Conservation (phyloP, 805 yeast species). For the Cyberlindnera bimundalis region DNA sequence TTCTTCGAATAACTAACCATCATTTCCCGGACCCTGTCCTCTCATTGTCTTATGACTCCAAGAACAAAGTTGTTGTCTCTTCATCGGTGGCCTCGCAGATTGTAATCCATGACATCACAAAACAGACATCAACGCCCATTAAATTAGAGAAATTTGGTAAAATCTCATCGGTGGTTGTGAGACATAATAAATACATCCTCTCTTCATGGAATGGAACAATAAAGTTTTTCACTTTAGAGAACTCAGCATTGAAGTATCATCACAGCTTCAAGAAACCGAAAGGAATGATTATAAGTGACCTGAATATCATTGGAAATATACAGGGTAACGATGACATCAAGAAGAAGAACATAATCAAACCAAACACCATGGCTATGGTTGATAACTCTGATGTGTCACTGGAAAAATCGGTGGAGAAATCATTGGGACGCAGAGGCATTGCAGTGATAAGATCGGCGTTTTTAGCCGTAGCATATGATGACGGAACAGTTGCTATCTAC, state of each 20-base stretch:
- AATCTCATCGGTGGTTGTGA: slow-evolving; percentile 27
- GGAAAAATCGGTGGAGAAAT: neutral
- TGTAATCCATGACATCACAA: slow-evolving; percentile 26
- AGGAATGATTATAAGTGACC: slow-evolving; percentile 25
- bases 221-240: slow-evolving; percentile 30
- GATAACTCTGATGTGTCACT: neutral
- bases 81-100: slow-evolving; percentile 49
- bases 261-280: slow-evolving; percentile 24
- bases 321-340: slow-evolving; percentile 26
- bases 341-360: slow-evolving; percentile 24
- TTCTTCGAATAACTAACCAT: slow-evolving; percentile 19
- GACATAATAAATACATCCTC: slow-evolving; percentile 29
- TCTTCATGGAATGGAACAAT: slow-evolving; percentile 53
- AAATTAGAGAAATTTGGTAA: slow-evolving; percentile 35
- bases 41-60: slow-evolving; percentile 34
- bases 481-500: slow-evolving; percentile 48
- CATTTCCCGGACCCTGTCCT: slow-evolving; percentile 57
- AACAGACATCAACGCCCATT: slow-evolving; percentile 1
- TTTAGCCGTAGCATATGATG: slow-evolving; percentile 51
- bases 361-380: slow-evolving; percentile 28
- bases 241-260: slow-evolving; percentile 21
- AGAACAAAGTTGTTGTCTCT: slow-evolving; percentile 31
- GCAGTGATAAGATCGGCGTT: slow-evolving; percentile 23
- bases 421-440: slow-evolving; percentile 24
- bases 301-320: slow-evolving; percentile 30